Percentiles rank a stretch among this genome's conserved stretches.
These are phyloP conservation scores for Fragaria iinumae DNA, from an alignment of 306 rosid genomes.

Conservation along the genomic window DNA sequence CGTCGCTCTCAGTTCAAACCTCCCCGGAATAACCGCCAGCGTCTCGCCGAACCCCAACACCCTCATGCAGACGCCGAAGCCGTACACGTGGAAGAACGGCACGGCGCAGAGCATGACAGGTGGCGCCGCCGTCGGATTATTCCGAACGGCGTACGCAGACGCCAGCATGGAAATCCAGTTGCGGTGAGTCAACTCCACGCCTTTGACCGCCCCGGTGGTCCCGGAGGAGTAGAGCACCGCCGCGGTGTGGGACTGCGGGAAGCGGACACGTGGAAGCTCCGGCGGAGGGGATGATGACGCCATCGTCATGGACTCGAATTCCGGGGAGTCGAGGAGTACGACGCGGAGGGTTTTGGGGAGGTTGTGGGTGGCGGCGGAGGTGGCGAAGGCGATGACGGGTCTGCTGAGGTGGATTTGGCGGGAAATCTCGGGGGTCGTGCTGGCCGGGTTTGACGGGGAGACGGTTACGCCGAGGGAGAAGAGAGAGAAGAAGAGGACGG, in stretches of 20 bases:
- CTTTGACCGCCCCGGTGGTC: slow-evolving; percentile 33
- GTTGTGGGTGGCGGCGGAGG: slow-evolving; percentile 19
- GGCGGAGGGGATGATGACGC: background rate
- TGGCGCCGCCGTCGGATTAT: background rate
- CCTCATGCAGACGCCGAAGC: slow-evolving; percentile 21
- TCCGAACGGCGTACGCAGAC: background rate
- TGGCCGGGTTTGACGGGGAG: slow-evolving; percentile 35
- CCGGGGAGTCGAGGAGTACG: slow-evolving; percentile 27
- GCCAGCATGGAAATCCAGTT: slow-evolving; percentile 23
- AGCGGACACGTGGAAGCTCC: slow-evolving; percentile 8
- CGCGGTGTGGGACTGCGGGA: slow-evolving; percentile 34
- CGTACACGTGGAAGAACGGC: slow-evolving; percentile 40
- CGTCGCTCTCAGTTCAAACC: slow-evolving; percentile 22
- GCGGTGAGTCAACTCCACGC: slow-evolving; percentile 32
- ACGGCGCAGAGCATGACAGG: slow-evolving; percentile 24
- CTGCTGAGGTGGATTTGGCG: slow-evolving; percentile 32
- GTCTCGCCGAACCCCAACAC: slow-evolving; percentile 21
- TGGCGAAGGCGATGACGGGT: slow-evolving; percentile 36
- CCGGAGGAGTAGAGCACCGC: slow-evolving; percentile 31
- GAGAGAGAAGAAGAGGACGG: slow-evolving; percentile 35
- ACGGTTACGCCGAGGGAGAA: slow-evolving; percentile 32
- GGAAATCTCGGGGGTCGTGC: slow-evolving; percentile 25
- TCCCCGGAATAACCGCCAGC: slow-evolving; percentile 14
- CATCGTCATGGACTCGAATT: slow-evolving; percentile 35
- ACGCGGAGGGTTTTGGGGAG: slow-evolving; percentile 22